Conservation (phyloP, 2,329 filamentous ascomycete genomes). For the Graphilbum sp. region DNA sequence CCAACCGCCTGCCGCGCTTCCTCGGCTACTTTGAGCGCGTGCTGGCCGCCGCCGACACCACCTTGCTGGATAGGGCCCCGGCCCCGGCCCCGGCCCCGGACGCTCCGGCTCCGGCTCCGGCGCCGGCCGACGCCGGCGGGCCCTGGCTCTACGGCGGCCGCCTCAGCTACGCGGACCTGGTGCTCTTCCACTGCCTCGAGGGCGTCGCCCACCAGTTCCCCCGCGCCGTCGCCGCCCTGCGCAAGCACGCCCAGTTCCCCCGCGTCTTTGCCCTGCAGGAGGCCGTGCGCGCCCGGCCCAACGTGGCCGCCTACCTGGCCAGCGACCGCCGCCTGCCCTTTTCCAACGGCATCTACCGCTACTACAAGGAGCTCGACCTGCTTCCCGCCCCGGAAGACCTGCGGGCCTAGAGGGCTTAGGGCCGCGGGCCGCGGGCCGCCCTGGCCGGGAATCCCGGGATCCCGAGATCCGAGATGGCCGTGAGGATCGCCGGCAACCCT, state of each 20-base stretch:
- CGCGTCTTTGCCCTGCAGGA: slow-evolving; percentile 48
- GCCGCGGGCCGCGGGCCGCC: neutral
- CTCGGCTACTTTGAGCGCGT: slow-evolving; percentile 54
- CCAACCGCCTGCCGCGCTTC: slow-evolving; percentile 53
- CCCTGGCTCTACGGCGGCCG: slow-evolving; percentile 49
- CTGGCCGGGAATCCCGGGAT: neutral
- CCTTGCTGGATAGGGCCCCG: no score
- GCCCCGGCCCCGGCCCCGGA: no score
- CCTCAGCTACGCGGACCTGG: slow-evolving; percentile 57
- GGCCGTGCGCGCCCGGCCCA: slow-evolving; percentile 43
- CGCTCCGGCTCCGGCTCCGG: no score
- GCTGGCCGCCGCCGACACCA: slow-evolving; percentile 34
- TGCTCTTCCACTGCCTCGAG: slow-evolving; percentile 51
- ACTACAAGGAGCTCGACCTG: slow-evolving; percentile 57
- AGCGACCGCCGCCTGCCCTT: slow-evolving; percentile 49
- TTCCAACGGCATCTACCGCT: slow-evolving; percentile 48
- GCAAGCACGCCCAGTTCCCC: slow-evolving; percentile 38
- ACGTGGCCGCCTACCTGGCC: slow-evolving; percentile 50
- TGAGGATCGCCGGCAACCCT: no score
- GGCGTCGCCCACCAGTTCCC: slow-evolving; percentile 53
- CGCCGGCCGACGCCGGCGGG: slow-evolving; percentile 21
- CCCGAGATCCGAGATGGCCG: no score
- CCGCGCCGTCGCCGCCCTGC: slow-evolving; percentile 41
- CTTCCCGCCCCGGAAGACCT: no score
- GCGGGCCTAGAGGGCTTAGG: slow-evolving; percentile 5